Base-by-base conservation (phyloP, 352 stramenopile species). In the Globisporangium abappressorium region DNA sequence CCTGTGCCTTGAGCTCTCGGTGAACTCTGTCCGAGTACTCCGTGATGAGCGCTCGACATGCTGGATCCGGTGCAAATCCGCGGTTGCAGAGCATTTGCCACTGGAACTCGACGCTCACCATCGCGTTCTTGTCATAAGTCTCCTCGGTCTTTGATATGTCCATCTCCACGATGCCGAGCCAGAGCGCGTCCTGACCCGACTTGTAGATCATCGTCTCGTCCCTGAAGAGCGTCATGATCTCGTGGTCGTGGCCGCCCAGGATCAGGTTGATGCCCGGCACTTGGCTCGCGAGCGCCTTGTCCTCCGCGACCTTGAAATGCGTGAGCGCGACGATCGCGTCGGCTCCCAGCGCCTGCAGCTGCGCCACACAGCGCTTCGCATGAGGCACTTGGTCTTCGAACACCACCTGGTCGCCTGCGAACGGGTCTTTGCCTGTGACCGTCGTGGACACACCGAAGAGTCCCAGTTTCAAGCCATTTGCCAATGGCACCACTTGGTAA, bases 211-310 rank as follows among this genome's bases (percentile, higher is more conserved):
- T 79, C 3, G 87, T 90, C 47, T 75, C 56, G 54, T 73, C 60
- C 2, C 80, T 69, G 62, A 89, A 82, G 22, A 81, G 67, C 24
- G 89, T 88, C 61, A 92, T 79, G 3, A 84, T 82, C 33, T 93
- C 84, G 65, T 98, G 92, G 70, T 98, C 92, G 69, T 98, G 92
- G 9, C 92, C 90, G n/a, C 92, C 92, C 18, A 98, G 72, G 15
- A 98, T 88, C 20, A 97, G 62, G 51, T 93, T 70, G n/a, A 94
- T 88, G 2, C 82, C 84, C 5, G 82, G 78, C 2, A 82, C 75
- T 26, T 78, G 74, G n/a, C 72, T 77, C 3, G 81, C 83, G 30
- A 97, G 68, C 14, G 72, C 65, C 22, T 81, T 66, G 74, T 97
- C 89, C 34, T 87, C 66, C 18, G 71, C 79, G 28, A 92, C 70